Evolutionary conservation across 805 yeast species (phyloP).

Genomic region (Metschnikowia gelsemii): DNA sequence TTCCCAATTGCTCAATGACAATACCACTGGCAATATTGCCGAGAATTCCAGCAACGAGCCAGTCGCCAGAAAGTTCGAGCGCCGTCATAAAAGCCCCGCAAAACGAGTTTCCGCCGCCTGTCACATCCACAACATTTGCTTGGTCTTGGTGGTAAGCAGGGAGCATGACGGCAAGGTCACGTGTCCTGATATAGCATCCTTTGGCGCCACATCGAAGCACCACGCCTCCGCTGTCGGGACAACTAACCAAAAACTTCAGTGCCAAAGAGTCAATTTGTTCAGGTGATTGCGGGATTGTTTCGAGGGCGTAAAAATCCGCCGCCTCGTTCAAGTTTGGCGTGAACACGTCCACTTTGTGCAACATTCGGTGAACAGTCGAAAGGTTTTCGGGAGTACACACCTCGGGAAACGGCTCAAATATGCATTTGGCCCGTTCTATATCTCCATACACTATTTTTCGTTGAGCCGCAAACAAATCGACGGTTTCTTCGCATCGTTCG

Average conservation of each 20-base stretch:
- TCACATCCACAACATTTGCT: constrained; percentile 38
- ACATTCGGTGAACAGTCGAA: constrained; percentile 30
- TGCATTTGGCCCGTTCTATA: constrained; percentile 38
- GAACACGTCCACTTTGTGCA: constrained; percentile 54
- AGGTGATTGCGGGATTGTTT: constrained; percentile 39
- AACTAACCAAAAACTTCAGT: constrained; percentile 23
- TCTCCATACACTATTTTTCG: background rate
- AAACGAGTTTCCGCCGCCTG: constrained; percentile 47
- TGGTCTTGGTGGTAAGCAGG: constrained; percentile 70
- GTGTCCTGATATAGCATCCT: constrained; percentile 58
- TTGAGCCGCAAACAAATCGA: constrained; percentile 29
- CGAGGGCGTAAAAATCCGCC: constrained; percentile 55
- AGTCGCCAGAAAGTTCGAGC: constrained; percentile 48
- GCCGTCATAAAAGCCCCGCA: constrained; percentile 54
- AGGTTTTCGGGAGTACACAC: constrained; percentile 55
- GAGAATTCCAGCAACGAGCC: constrained; percentile 55
- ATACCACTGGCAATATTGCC: constrained; percentile 81
- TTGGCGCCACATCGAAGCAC: constrained; percentile 74
- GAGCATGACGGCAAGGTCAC: constrained; percentile 41
- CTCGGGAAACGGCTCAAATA: constrained; percentile 90
- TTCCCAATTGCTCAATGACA: constrained; percentile 78
- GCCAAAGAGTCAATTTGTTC: constrained; percentile 37
- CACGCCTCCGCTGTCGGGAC: constrained; percentile 47
- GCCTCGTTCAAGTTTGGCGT: constrained; percentile 89
- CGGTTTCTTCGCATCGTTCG: constrained; percentile 51